Conservation (phyloP, 176 grass and related monocot species). For the Avena eriantha region DNA sequence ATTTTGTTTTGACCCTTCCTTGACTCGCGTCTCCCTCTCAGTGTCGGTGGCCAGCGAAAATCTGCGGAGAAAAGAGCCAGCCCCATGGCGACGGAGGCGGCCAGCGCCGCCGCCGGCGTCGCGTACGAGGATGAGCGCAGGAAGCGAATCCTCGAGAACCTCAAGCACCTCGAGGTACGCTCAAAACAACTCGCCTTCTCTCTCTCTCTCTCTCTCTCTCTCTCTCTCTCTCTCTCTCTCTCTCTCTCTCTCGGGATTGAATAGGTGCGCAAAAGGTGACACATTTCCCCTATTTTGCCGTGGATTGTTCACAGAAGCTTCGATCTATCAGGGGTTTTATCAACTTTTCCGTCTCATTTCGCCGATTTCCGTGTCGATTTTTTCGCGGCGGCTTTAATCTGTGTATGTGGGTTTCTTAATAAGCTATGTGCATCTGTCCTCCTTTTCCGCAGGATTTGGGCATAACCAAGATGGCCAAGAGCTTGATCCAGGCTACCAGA, state of each 20-base stretch:
- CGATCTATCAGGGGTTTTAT: no score
- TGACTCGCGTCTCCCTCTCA: slow-evolving; percentile 6
- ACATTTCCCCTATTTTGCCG: neutral
- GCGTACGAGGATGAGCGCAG: slow-evolving; percentile 83
- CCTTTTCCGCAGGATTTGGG: neutral
- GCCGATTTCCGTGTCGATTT: slow-evolving; percentile 7
- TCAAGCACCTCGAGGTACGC: slow-evolving; percentile 84
- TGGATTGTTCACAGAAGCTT: neutral
- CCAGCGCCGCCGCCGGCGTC: slow-evolving; percentile 25
- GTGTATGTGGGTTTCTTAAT: neutral
- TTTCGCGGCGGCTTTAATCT: neutral
- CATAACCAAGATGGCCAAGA: no score
- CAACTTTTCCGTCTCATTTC: no score
- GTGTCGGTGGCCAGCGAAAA: neutral
- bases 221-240: neutral
- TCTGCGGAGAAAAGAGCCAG: neutral
- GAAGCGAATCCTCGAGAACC: slow-evolving; percentile 84
- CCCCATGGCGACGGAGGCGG: slow-evolving; percentile 48
- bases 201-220: neutral
- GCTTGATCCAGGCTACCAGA: slow-evolving; percentile 37
- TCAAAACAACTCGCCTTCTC: neutral
- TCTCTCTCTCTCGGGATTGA: neutral
- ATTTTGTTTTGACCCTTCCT: neutral
- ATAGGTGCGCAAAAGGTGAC: neutral
- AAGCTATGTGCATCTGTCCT: neutral